A percentile compares a stretch with the other conserved stretches of the same genome.
Evolutionary conservation across 2,329 filamentous ascomycete genomes (phyloP).

Genomic region (Fragosphaeria purpurea): DNA sequence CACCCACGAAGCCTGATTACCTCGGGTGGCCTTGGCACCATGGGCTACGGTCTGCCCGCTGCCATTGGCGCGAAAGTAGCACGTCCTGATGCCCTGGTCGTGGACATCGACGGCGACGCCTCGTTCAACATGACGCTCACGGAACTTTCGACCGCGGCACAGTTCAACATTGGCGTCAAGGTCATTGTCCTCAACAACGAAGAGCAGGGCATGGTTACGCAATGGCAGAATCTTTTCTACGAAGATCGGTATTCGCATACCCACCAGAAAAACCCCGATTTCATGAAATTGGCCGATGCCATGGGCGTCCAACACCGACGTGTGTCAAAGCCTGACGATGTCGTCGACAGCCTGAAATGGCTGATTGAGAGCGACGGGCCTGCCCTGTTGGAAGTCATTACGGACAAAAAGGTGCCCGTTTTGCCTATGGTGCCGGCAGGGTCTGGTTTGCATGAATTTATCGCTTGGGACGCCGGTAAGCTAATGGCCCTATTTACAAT

Average conservation of each 20-base stretch:
- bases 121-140: slow-evolving; percentile 98
- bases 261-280: slow-evolving; percentile 91
- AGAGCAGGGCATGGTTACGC: slow-evolving; percentile 97
- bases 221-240: slow-evolving; percentile 98
- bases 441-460: slow-evolving; percentile 80
- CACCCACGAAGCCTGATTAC: slow-evolving; percentile 90
- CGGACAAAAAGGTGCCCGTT: slow-evolving; percentile 88
- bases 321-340: slow-evolving; percentile 63
- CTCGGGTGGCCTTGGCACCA: slow-evolving; percentile 87
- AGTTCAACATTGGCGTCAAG: slow-evolving; percentile 96
- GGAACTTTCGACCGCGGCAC: slow-evolving; percentile 81
- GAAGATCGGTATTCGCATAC: slow-evolving; percentile 88
- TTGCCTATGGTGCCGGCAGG: slow-evolving; percentile 93
- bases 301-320: slow-evolving; percentile 76
- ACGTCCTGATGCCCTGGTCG: slow-evolving; percentile 67
- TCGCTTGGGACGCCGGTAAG: slow-evolving; percentile 74
- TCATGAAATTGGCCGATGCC: slow-evolving; percentile 82
- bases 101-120: slow-evolving; percentile 97
- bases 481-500: slow-evolving; percentile 7
- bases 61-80: slow-evolving; percentile 91
- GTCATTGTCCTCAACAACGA: slow-evolving; percentile 93
- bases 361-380: slow-evolving; percentile 85
- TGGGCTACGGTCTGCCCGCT: slow-evolving; percentile 90
- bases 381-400: slow-evolving; percentile 82
- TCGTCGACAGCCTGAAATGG: slow-evolving; percentile 73